Conservation (phyloP, 2,329 filamentous ascomycete genomes). For the Drechslerella coelobrocha region DNA sequence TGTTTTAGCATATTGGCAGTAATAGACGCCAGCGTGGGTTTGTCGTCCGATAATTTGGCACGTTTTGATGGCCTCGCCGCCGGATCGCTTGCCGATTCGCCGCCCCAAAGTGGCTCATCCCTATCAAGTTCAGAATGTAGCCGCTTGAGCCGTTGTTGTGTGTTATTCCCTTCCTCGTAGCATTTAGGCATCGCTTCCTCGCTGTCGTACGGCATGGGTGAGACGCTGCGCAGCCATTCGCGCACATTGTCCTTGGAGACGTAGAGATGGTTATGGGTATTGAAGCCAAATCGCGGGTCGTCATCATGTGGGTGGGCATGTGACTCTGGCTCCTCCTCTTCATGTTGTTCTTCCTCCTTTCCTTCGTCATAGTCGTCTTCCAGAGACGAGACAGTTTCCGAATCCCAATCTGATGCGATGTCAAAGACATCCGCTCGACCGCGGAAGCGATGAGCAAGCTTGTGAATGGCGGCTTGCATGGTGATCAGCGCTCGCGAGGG, state of each 20-base stretch:
- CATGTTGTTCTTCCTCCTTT: constrained; percentile 6
- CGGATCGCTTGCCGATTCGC: too few relatives aligned
- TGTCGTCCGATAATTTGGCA: too few relatives aligned
- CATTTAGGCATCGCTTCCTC: constrained; percentile 27
- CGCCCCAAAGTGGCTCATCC: too few relatives aligned
- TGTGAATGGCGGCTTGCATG: constrained; percentile 45
- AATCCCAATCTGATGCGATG: constrained; percentile 24
- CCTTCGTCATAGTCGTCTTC: constrained; percentile 18
- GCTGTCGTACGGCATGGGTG: constrained; percentile 19
- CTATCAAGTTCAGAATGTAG: too few relatives aligned
- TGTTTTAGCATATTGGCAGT: too few relatives aligned
- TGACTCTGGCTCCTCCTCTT: background rate
- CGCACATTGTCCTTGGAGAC: constrained; percentile 21
- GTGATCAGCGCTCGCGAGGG: constrained; percentile 38
- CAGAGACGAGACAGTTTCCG: constrained; percentile 27
- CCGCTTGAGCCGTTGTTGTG: background rate
- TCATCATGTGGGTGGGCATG: too few relatives aligned
- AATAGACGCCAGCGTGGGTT: too few relatives aligned
- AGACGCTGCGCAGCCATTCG: constrained; percentile 37
- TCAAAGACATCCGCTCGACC: constrained; percentile 41
- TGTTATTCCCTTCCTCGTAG: constrained; percentile 24
- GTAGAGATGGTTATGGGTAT: constrained; percentile 32
- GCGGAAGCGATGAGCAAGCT: constrained; percentile 39
- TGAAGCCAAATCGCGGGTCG: too few relatives aligned
- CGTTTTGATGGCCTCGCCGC: too few relatives aligned